Evolutionary conservation across 495 filamentous ascomycete genomes (phyloP).

Genomic region (Tricharina praecox): DNA sequence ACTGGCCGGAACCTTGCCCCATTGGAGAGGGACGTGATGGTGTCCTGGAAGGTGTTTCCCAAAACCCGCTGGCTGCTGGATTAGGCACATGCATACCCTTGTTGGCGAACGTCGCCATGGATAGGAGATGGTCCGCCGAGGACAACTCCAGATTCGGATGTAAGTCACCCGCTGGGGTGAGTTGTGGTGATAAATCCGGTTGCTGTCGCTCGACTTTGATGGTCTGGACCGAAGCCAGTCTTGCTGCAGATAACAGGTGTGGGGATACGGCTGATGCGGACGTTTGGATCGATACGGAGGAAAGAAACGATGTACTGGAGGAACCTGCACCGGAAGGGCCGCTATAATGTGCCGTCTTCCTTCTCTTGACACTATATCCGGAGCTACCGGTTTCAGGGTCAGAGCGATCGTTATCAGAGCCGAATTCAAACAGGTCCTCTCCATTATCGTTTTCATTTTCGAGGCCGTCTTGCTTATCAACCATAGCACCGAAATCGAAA

Average conservation of each 20-base stretch:
- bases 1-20: no score
- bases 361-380: constrained; percentile 16
- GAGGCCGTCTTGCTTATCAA: background rate
- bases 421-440: constrained; percentile 17
- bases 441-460: constrained; percentile 10
- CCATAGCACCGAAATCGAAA: constrained; percentile 23
- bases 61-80: no score
- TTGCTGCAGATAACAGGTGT: constrained; percentile 22
- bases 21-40: no score
- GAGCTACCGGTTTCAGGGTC: constrained; percentile 8
- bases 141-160: constrained; percentile 5
- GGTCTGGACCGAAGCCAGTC: constrained; percentile 12
- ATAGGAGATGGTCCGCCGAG: constrained; percentile 21
- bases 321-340: no score
- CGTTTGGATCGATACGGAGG: background rate
- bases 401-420: constrained; percentile 16
- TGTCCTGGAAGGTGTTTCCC: no score
- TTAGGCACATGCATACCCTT: constrained; percentile 1
- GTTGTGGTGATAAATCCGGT: background rate
- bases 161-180: background rate
- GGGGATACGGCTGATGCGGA: constrained; percentile 11
- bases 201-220: background rate
- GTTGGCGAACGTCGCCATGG: constrained; percentile 17
- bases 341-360: constrained; percentile 14
- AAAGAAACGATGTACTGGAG: background rate